Base-by-base conservation (phyloP, 2,329 filamentous ascomycete species). In the Verticillium zaregamsianum region DNA sequence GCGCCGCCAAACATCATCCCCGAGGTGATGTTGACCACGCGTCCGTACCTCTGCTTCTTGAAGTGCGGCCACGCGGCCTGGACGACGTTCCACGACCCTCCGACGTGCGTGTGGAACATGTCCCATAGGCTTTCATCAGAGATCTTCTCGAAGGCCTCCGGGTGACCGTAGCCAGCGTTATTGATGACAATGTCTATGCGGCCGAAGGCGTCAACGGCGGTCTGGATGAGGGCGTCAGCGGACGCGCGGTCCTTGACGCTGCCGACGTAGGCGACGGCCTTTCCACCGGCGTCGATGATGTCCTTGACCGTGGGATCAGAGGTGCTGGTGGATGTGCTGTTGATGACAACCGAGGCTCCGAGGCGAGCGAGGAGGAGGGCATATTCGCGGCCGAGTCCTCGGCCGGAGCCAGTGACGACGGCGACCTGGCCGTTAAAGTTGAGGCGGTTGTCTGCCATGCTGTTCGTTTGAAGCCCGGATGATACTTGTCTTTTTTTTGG, bases 301-400 rank as follows among this genome's bases (percentile, higher is more conserved):
- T 35, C 33, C 14, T 35, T 9, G 20, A 55, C 58, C 11, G 58
- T 59, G 0, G 45, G 40, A n/a, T 59, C 32, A 2, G 58, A n/a
- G 15, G 58, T 59, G 20, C 15, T 1, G 14, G 45, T 14, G 20
- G 45, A 55, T 7, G 45, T 55, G 49, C 58, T 59, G n/a, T 68
- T 68, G 28, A 68, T 61, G 15, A 69, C 63, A 5, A 68, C 65
- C 4, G 49, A 12, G 8, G 67, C 66, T 9, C 67, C 67, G 9
- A 61, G 62, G 33, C 23, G 39, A 5, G 61, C 67, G 14, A 69
- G 61, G 3, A 66, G 54, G 11, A 69, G 55, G 8, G 67, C 67
- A 20, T 69, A 67, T 33, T 68, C 66, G 17, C 67, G 63, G 15
- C 68, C 68, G 4, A 69, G 63, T 6, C 68, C 68, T 17, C 67